Conservation (phyloP, 2,329 filamentous ascomycete genomes). For the Paraconiothyrium sp. region DNA sequence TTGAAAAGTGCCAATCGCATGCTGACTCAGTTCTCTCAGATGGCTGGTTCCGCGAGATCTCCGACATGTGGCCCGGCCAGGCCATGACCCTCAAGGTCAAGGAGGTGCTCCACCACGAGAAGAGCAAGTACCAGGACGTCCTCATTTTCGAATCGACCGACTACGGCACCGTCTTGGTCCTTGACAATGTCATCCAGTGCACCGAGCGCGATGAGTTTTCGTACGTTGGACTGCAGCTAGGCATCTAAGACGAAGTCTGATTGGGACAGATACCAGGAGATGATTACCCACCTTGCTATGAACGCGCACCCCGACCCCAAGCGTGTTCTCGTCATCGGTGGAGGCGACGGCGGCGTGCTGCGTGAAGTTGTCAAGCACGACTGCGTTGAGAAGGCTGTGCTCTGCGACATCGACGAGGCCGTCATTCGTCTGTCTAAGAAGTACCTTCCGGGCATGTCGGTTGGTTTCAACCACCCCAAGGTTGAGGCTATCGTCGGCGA, state of each 20-base stretch:
- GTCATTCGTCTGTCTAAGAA: conserved; percentile 98
- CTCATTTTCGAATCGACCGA: conserved; percentile 98
- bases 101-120: conserved; percentile 98
- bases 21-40: conserved; percentile 63
- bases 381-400: conserved; percentile 90
- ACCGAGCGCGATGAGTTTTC: conserved; percentile 99
- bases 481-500: conserved; percentile 93
- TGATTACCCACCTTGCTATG: conserved; percentile 99
- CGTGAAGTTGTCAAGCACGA: conserved; percentile 99
- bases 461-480: conserved; percentile 93
- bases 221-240: conserved; percentile 52
- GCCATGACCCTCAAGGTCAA: conserved; percentile 93
- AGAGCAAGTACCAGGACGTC: conserved; percentile 98
- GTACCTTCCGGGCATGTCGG: conserved; percentile 93
- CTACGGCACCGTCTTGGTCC: conserved; percentile 93
- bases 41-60: conserved; percentile 99
- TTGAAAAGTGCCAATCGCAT: not conserved
- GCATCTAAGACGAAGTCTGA: conserved; percentile 24
- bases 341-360: conserved; percentile 95
- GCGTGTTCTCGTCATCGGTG: conserved; percentile 97
- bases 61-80: conserved; percentile 98
- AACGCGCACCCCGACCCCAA: conserved; percentile 98
- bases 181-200: conserved; percentile 99
- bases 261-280: conserved; percentile 84
- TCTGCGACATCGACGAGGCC: conserved; percentile 99